Conservation (phyloP, 805 yeast species). For the Schwanniomyces sp. region DNA sequence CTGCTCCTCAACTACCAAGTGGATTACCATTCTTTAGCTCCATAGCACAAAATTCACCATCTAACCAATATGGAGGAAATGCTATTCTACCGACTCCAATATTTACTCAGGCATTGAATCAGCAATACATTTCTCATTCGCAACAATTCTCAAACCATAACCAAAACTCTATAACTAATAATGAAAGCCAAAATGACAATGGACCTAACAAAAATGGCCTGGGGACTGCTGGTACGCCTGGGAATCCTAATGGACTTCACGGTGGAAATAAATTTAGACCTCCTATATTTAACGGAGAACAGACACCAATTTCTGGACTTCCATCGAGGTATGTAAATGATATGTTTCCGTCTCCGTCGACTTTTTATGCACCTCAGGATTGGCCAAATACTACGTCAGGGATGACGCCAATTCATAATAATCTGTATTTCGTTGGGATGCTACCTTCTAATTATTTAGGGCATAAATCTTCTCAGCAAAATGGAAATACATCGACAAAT, state of each 20-base stretch:
- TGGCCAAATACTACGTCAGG: conserved; percentile 38
- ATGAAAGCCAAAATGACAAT: background rate
- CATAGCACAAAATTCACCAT: conserved; percentile 23
- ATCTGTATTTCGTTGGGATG: conserved; percentile 37
- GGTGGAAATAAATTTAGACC: background rate
- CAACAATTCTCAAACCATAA: conserved; percentile 19
- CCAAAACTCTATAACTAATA: conserved; percentile 13
- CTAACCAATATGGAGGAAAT: conserved; percentile 20
- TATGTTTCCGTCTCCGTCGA: conserved; percentile 79
- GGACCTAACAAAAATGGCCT: background rate
- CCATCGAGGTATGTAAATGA: conserved; percentile 74
- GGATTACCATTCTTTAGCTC: conserved; percentile 22
- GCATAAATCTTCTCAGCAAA: background rate
- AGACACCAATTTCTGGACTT: conserved; percentile 67
- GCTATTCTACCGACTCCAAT: conserved; percentile 32
- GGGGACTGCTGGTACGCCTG: background rate
- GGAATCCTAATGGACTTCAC: background rate
- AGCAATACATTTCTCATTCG: conserved; percentile 12
- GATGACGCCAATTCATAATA: conserved; percentile 35
- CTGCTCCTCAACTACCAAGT: conserved; percentile 38
- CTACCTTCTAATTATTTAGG: conserved; percentile 21
- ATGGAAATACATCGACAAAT: background rate
- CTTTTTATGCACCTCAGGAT: conserved; percentile 58
- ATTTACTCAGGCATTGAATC: conserved; percentile 30
- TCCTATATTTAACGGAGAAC: conserved; percentile 44